Percentiles rank a stretch among this genome's conserved stretches.
phyloP scores from a whole-genome alignment of 768 basidiomycete species.

The Termitomyces heimii region DNA sequence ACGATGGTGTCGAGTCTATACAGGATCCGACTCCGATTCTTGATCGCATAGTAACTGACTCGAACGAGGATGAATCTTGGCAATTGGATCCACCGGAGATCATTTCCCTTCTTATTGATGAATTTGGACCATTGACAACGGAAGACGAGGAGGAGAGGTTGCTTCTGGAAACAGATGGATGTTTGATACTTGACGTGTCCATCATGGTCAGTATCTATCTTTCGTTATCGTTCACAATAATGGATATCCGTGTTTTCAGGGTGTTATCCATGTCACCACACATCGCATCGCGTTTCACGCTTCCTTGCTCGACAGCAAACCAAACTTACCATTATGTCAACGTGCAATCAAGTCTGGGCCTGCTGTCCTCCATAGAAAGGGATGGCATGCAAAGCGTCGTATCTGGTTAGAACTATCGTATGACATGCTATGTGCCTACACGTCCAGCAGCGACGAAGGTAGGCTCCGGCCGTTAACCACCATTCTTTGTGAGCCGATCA shows the following conservation, averaged over 20 bases:
- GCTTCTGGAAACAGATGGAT: constrained; percentile 47
- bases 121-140: constrained; percentile 48
- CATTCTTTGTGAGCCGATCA: constrained; percentile 39
- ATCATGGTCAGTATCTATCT: constrained; percentile 31
- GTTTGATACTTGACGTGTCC: constrained; percentile 40
- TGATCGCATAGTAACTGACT: constrained; percentile 17
- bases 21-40: constrained; percentile 12
- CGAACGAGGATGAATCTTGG: constrained; percentile 20
- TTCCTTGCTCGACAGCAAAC: constrained; percentile 42
- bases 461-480: constrained; percentile 47
- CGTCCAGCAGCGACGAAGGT: constrained; percentile 48
- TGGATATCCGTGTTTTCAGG: constrained; percentile 23
- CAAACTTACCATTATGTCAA: constrained; percentile 22
- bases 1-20: neutral
- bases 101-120: constrained; percentile 43
- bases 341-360: constrained; percentile 45
- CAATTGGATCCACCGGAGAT: constrained; percentile 41
- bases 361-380: constrained; percentile 39
- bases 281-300: constrained; percentile 65
- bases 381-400: constrained; percentile 38
- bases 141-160: constrained; percentile 43
- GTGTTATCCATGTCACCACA: constrained; percentile 59
- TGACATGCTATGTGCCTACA: constrained; percentile 55
- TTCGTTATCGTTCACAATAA: neutral
- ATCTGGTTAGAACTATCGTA: constrained; percentile 59